These are phyloP conservation scores for Saturnispora halmiae DNA, from an alignment of 805 yeast species.

Conservation along the genomic window DNA sequence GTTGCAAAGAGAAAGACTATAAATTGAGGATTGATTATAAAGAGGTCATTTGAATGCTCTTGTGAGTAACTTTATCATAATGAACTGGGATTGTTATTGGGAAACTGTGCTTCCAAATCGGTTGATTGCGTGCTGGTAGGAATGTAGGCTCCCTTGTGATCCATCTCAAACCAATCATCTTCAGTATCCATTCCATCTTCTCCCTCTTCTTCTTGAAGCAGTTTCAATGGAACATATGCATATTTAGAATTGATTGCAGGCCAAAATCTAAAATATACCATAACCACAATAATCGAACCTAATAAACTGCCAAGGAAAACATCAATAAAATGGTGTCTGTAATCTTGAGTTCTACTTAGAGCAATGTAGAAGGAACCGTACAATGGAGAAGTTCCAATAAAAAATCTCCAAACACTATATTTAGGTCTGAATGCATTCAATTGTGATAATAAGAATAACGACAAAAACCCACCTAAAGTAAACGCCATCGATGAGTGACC, in stretches of 20 bases:
- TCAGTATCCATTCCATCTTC: slow-evolving; percentile 1
- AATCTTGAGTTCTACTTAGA: slow-evolving; percentile 79
- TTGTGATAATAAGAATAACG: slow-evolving; percentile 65
- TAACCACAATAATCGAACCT: slow-evolving; percentile 54
- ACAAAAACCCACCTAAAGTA: slow-evolving; percentile 53
- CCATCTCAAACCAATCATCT: slow-evolving; percentile 11
- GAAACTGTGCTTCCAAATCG: slow-evolving; percentile 8
- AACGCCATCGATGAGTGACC: slow-evolving; percentile 72
- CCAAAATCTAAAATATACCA: slow-evolving; percentile 47
- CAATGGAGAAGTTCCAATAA: slow-evolving; percentile 45
- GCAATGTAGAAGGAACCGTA: slow-evolving; percentile 73
- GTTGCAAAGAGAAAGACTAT: slow-evolving; percentile 18
- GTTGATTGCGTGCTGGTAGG: slow-evolving; percentile 8
- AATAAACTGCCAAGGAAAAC: slow-evolving; percentile 62
- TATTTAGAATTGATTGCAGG: slow-evolving; percentile 30
- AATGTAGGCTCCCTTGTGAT: slow-evolving; percentile 4
- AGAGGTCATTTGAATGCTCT: neutral
- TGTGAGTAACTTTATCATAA: no score
- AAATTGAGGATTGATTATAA: neutral
- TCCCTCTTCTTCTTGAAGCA: slow-evolving; percentile 1
- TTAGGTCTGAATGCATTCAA: slow-evolving; percentile 29
- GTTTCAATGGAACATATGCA: slow-evolving; percentile 33
- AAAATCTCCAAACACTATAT: slow-evolving; percentile 56
- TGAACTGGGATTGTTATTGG: no score
- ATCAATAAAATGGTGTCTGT: slow-evolving; percentile 88